Percentiles rank a stretch among this genome's conserved stretches.
Evolutionary conservation across 306 rosid genomes (phyloP).

Genomic region (Corylus heterophylla): DNA sequence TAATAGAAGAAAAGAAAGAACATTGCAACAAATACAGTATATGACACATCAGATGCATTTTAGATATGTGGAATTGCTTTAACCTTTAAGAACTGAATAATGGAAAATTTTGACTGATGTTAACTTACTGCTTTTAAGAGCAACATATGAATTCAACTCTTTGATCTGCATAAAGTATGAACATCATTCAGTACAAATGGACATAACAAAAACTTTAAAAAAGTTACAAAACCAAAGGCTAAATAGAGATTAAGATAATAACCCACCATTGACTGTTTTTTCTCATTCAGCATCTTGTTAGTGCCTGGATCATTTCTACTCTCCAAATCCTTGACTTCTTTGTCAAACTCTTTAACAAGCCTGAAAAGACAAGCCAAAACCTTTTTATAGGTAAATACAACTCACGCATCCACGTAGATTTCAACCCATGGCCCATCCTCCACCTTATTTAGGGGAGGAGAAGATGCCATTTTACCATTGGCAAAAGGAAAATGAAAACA

Average conservation of each 20-base stretch:
- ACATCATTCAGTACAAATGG: conserved; percentile 25
- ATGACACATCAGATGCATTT: background rate
- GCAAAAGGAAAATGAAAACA: background rate
- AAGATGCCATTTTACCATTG: background rate
- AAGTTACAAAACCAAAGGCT: background rate
- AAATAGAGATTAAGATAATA: conserved; percentile 17
- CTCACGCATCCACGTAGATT: background rate
- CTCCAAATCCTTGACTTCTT: conserved; percentile 75
- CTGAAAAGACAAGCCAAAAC: conserved; percentile 43
- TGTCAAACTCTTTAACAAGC: conserved; percentile 91
- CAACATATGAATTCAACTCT: conserved; percentile 93
- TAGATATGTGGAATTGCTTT: background rate
- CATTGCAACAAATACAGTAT: background rate
- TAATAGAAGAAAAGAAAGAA: background rate
- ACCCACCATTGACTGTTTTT: conserved; percentile 87
- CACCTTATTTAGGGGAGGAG: background rate
- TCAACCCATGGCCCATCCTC: background rate
- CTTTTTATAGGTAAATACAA: background rate
- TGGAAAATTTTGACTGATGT: background rate
- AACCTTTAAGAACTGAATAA: conserved; percentile 6
- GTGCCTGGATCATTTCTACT: conserved; percentile 60
- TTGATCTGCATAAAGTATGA: conserved; percentile 71
- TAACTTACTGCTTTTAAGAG: conserved; percentile 92
- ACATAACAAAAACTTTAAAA: background rate
- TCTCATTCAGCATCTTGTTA: conserved; percentile 84